Conservation (phyloP, 192 early-diverging fungal species). For the Coemansia furcata region DNA sequence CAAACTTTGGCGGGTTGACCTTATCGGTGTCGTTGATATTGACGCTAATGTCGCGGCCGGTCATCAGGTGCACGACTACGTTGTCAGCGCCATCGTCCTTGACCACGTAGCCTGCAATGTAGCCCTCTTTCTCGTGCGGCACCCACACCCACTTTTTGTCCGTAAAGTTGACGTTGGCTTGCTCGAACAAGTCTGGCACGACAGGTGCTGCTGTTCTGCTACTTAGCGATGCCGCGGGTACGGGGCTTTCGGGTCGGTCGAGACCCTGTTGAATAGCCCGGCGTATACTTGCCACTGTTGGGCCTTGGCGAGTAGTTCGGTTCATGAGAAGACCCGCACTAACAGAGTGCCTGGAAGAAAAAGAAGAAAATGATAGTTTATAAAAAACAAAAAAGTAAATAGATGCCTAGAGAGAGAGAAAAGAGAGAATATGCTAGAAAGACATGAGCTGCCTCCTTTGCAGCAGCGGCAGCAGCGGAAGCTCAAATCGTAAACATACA, state of each 20-base stretch:
- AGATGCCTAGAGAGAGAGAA: not conserved
- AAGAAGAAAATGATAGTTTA: conserved; percentile 5
- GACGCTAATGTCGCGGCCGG: conserved; percentile 69
- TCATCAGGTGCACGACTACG: conserved; percentile 73
- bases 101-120: conserved; percentile 77
- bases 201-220: conserved; percentile 36
- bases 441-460: not conserved
- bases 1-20: conserved; percentile 99
- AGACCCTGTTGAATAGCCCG: conserved; percentile 53
- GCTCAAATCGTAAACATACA: conserved; percentile 2
- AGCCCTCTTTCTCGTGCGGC: conserved; percentile 87
- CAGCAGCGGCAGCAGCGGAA: not conserved
- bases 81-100: conserved; percentile 67
- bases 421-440: conserved; percentile 8
- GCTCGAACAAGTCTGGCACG: conserved; percentile 53
- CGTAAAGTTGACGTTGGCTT: conserved; percentile 71
- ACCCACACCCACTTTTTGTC: conserved; percentile 99
- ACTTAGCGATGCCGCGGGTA: conserved; percentile 30
- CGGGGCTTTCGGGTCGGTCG: conserved; percentile 44
- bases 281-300: conserved; percentile 53
- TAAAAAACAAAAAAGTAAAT: not conserved
- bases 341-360: not conserved
- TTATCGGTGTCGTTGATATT: conserved; percentile 83
- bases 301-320: conserved; percentile 31
- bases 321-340: conserved; percentile 13